These are phyloP conservation scores for Helianthus annuus DNA, from an alignment of 129 eudicot species.

Conservation along the genomic window HanXRQr2.0-SUNRISE NC_035443.2:132786317-132786816, in stretches of 20 bases:
- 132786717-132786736: conserved; percentile 22
- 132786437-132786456: conserved; percentile 10
- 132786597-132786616: conserved; percentile 19
- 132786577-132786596: conserved; percentile 23
- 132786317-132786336: conserved; percentile 10
- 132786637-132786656: conserved; percentile 27
- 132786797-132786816: not conserved
- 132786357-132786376: not conserved
- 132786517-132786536: not conserved
- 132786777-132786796: conserved; percentile 14
- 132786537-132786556: not conserved
- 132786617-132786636: conserved; percentile 17
- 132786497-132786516: conserved; percentile 33
- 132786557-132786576: not conserved
- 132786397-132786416: conserved; percentile 25
- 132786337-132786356: not conserved
- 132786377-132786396: not conserved
- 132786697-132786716: conserved; percentile 30
- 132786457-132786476: conserved; percentile 34
- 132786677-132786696: conserved; percentile 31
- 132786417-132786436: conserved; percentile 28
- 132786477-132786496: conserved; percentile 34
- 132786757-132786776: not conserved
- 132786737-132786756: conserved; percentile 21
- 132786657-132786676: conserved; percentile 38